A percentile compares a stretch with the other conserved stretches of the same genome.
These are phyloP conservation scores for Gaultheria prostrata DNA, from an alignment of 148 eudicot genomes.

Conservation along the genomic window DNA sequence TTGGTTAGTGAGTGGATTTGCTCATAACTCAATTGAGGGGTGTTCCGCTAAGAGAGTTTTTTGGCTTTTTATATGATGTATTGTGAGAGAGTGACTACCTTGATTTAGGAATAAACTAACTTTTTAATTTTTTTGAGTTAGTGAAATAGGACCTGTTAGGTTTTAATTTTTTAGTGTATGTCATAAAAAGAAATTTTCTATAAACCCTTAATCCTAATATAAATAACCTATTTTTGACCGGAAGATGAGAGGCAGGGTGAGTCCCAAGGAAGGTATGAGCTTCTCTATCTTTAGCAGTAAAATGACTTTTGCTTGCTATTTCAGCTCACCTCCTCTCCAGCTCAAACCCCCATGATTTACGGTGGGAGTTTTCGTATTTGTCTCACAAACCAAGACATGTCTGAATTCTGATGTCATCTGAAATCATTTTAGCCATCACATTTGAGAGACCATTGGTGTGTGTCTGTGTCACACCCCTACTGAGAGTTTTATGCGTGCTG, in stretches of 20 bases:
- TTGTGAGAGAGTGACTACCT: no score
- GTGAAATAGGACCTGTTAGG: no score
- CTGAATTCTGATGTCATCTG: not conserved
- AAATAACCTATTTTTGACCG: no score
- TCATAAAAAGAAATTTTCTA: no score
- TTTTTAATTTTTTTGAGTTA: no score
- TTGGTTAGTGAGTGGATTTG: no score
- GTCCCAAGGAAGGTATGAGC: conserved; percentile 5
- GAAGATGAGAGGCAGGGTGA: conserved; percentile 5
- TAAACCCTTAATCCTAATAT: no score
- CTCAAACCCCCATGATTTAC: not conserved
- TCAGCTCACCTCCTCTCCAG: not conserved
- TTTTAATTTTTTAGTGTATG: no score
- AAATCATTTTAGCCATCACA: not conserved
- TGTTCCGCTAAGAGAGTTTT: no score
- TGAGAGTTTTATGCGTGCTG: not conserved
- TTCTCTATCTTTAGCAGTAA: conserved; percentile 6
- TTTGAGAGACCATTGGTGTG: not conserved
- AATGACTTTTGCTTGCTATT: not conserved
- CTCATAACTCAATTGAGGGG: no score
- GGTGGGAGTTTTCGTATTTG: not conserved
- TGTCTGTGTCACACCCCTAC: not conserved
- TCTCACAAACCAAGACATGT: conserved; percentile 6
- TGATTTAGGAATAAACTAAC: no score
- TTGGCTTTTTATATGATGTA: no score